Percentiles rank a stretch among this genome's conserved stretches.
Conservation (phyloP, 2,329 filamentous ascomycete genomes). For the Fusarium denticulatum region DNA sequence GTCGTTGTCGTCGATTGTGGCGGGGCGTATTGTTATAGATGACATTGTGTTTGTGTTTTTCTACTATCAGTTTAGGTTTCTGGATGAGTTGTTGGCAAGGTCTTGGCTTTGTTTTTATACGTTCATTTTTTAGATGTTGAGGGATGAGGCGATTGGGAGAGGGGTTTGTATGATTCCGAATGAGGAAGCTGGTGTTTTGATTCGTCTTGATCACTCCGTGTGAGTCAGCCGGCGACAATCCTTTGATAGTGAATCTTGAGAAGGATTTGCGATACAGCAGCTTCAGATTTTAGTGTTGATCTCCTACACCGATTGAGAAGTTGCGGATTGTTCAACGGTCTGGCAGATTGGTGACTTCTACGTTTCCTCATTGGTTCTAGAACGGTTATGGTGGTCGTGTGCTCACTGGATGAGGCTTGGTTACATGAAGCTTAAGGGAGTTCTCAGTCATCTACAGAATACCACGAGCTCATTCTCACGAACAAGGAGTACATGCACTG, state of each 20-base stretch:
- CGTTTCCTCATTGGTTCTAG: background rate
- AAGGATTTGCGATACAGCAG: background rate
- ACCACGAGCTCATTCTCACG: too few relatives aligned
- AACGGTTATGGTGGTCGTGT: background rate
- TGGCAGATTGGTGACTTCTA: background rate
- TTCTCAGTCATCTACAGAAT: too few relatives aligned
- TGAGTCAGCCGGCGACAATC: conserved; percentile 28
- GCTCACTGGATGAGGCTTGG: too few relatives aligned
- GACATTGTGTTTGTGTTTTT: conserved; percentile 7
- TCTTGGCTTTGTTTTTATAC: conserved; percentile 14
- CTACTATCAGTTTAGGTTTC: too few relatives aligned
- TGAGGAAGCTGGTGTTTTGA: conserved; percentile 29
- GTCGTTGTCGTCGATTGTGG: conserved; percentile 26
- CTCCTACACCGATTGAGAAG: background rate
- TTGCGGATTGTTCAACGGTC: background rate
- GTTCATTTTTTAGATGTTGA: background rate
- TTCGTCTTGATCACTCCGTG: background rate
- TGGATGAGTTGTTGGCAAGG: background rate
- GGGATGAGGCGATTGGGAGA: background rate
- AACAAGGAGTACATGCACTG: too few relatives aligned
- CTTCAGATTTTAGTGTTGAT: background rate
- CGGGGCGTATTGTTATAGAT: conserved; percentile 27
- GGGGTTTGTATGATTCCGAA: conserved; percentile 14
- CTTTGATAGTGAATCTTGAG: background rate
- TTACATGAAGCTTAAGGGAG: too few relatives aligned